phyloP scores from a whole-genome alignment of 164 flowering plant species.

The Tetracentron sinense region DNA sequence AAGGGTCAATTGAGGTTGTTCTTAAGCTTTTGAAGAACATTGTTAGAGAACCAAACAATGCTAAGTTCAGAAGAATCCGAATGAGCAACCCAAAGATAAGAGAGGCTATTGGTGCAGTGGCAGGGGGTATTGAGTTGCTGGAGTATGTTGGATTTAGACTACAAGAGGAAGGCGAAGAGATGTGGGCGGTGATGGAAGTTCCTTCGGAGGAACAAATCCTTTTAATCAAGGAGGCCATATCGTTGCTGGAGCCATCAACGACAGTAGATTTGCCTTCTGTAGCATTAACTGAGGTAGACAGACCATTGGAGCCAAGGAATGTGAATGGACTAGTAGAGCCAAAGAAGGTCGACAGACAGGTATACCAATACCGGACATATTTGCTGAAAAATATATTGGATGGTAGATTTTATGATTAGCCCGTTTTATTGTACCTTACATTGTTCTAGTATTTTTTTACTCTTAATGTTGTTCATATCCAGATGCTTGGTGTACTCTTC shows the following conservation, averaged over 20 bases:
- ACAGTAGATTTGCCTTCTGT: slow-evolving; percentile 20
- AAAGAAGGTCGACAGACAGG: slow-evolving; percentile 78
- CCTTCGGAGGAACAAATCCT: slow-evolving; percentile 40
- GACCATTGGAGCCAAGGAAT: slow-evolving; percentile 38
- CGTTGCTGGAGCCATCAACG: slow-evolving; percentile 43
- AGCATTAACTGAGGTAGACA: slow-evolving; percentile 24
- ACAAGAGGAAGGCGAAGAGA: slow-evolving; percentile 69
- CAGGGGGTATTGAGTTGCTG: slow-evolving; percentile 79
- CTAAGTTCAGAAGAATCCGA: slow-evolving; percentile 74
- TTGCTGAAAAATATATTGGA: no score
- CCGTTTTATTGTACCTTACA: background rate
- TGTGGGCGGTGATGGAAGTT: slow-evolving; percentile 79
- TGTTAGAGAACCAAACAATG: slow-evolving; percentile 69
- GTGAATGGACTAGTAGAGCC: slow-evolving; percentile 64
- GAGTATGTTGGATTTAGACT: slow-evolving; percentile 75
- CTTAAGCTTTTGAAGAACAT: slow-evolving; percentile 64
- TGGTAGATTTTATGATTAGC: no score
- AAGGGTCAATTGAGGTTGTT: slow-evolving; percentile 66
- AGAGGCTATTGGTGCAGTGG: slow-evolving; percentile 68
- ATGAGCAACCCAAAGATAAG: slow-evolving; percentile 85
- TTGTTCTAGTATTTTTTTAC: background rate
- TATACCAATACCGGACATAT: slow-evolving; percentile 11
- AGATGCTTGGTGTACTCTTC: background rate
- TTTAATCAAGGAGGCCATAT: slow-evolving; percentile 40
- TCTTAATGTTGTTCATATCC: background rate